These are phyloP conservation scores for Phyllosticta paracitricarpa DNA, from an alignment of 2,329 filamentous ascomycete species.

Conservation along the genomic window DNA sequence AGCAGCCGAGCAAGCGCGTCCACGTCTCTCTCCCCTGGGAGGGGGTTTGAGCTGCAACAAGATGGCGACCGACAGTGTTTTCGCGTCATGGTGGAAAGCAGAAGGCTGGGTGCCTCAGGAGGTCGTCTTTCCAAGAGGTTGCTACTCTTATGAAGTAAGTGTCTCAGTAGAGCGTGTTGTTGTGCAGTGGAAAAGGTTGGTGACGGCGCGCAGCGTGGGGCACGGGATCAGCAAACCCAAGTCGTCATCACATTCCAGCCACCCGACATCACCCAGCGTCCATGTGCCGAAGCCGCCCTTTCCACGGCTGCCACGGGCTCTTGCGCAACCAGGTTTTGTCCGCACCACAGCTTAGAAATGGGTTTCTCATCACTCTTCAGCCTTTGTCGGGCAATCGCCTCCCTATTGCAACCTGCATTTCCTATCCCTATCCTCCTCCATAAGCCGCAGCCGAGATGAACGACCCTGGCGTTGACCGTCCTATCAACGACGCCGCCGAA, in stretches of 20 bases:
- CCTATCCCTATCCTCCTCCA: not conserved
- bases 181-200: not conserved
- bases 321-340: not conserved
- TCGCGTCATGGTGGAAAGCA: not conserved
- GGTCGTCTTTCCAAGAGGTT: not conserved
- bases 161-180: not conserved
- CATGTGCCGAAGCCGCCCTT: not conserved
- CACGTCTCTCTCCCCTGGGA: not conserved
- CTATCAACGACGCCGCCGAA: slow-evolving; percentile 38
- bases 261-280: not conserved
- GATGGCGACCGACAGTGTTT: not conserved
- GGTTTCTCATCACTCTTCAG: not conserved
- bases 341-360: not conserved
- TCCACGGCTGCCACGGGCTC: not conserved
- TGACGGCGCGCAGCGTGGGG: not conserved
- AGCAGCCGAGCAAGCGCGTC: not conserved
- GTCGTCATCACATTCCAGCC: not conserved
- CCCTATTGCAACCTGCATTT: not conserved
- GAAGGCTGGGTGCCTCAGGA: not conserved
- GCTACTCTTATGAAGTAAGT: not conserved
- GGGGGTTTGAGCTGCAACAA: not conserved
- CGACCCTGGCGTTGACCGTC: slow-evolving; percentile 44
- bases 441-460: slow-evolving; percentile 28
- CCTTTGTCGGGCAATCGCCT: not conserved
- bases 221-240: not conserved